Conservation (phyloP, 345 rosid genomes). For the Eucalyptus cloeziana region DNA sequence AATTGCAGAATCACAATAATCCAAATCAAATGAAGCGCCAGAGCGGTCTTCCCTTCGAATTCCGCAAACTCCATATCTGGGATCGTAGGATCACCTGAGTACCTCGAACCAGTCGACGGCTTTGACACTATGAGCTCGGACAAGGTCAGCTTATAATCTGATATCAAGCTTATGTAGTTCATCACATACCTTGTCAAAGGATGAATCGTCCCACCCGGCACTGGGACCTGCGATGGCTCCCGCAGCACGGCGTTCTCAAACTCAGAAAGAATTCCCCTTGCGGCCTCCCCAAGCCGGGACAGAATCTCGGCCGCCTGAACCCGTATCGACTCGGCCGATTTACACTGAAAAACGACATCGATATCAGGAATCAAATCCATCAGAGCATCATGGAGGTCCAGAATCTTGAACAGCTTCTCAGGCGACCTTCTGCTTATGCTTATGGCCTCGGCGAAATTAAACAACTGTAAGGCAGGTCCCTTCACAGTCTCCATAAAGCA, state of each 20-base stretch:
- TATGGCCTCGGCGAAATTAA: constrained; percentile 86
- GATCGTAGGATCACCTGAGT: constrained; percentile 54
- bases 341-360: constrained; percentile 60
- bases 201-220: constrained; percentile 91
- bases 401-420: constrained; percentile 85
- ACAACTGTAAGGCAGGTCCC: constrained; percentile 60
- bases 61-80: constrained; percentile 78
- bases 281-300: constrained; percentile 77
- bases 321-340: constrained; percentile 39
- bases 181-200: constrained; percentile 95
- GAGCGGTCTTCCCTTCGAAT: constrained; percentile 55
- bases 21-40: constrained; percentile 87
- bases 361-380: constrained; percentile 65
- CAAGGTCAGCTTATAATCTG: constrained; percentile 82
- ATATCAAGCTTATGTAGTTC: constrained; percentile 86
- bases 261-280: constrained; percentile 74
- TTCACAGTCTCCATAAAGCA: constrained; percentile 86
- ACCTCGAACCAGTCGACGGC: constrained; percentile 63
- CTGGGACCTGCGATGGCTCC: constrained; percentile 67
- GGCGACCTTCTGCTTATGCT: constrained; percentile 87
- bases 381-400: constrained; percentile 78
- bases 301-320: constrained; percentile 75
- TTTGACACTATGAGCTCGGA: constrained; percentile 67
- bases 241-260: constrained; percentile 70
- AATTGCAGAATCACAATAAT: constrained; percentile 70